phyloP scores from a whole-genome alignment of 331 rosid genomes.

The Phaseolus coccineus region DNA sequence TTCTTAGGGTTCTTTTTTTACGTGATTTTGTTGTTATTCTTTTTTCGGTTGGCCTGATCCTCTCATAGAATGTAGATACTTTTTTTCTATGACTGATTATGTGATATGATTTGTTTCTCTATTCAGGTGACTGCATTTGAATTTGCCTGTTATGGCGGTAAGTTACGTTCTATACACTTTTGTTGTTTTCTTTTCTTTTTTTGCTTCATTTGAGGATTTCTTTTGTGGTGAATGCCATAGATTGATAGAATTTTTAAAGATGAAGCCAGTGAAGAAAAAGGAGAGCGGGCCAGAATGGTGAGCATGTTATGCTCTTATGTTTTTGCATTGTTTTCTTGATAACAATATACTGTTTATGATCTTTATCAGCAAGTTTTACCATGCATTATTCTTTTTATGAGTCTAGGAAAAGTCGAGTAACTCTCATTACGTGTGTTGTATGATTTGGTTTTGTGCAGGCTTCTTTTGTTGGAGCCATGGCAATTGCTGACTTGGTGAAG shows the following conservation, averaged over 20 bases:
- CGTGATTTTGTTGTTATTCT: not conserved
- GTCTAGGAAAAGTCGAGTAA: slow-evolving; percentile 17
- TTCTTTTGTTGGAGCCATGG: slow-evolving; percentile 94
- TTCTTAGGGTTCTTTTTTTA: not conserved
- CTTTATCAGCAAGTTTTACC: slow-evolving; percentile 1
- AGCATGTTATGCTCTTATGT: slow-evolving; percentile 39
- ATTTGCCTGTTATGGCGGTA: slow-evolving; percentile 54
- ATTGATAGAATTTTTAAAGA: slow-evolving; percentile 77
- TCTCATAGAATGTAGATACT: not conserved
- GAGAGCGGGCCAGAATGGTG: slow-evolving; percentile 97
- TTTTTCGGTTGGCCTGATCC: not conserved
- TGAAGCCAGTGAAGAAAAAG: slow-evolving; percentile 97
- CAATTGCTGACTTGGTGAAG: slow-evolving; percentile 96
- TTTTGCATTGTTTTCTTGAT: slow-evolving; percentile 27
- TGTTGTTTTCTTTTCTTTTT: not conserved
- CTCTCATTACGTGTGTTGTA: not conserved
- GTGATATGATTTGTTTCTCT: slow-evolving; percentile 18
- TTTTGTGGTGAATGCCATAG: slow-evolving; percentile 46
- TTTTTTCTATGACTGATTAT: not conserved
- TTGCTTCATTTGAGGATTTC: not conserved
- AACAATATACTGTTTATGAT: not conserved
- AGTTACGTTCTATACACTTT: slow-evolving; percentile 38
- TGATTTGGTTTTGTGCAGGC: slow-evolving; percentile 59
- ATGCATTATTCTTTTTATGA: not conserved
- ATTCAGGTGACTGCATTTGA: slow-evolving; percentile 40